phyloP scores from a whole-genome alignment of 345 rosid species.

The Euphorbia peplus region DNA sequence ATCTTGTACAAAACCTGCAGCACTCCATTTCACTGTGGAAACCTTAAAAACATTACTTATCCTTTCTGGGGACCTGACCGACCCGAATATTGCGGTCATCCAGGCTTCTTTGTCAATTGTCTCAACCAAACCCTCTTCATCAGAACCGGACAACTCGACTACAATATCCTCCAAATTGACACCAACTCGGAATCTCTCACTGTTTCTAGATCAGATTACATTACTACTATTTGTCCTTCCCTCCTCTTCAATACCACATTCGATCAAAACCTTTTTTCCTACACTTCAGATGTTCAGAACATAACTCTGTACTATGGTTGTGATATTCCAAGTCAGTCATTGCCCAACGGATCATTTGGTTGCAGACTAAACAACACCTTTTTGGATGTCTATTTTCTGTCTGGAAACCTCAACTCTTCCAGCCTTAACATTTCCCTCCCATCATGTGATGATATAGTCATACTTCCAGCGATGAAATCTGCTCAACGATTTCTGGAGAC shows the following conservation, averaged over 20 bases:
- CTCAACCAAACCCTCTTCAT: conserved; percentile 13
- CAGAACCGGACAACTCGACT: conserved; percentile 20
- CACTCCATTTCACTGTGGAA: conserved; percentile 22
- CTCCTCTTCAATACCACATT: neutral
- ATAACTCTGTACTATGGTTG: conserved; percentile 34
- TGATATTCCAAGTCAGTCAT: neutral
- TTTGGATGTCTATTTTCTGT: too few species aligned
- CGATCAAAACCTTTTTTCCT: neutral
- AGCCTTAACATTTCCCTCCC: too few species aligned
- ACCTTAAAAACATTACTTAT: conserved; percentile 14
- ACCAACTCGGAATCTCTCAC: neutral
- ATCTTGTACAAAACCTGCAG: conserved; percentile 16
- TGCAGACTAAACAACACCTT: too few species aligned
- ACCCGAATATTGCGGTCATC: conserved; percentile 25
- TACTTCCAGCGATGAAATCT: conserved; percentile 3
- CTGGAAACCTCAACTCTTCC: too few species aligned
- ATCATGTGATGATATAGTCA: conserved; percentile 9
- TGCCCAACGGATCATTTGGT: too few species aligned
- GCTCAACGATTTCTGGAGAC: fast-evolving
- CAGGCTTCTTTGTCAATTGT: conserved; percentile 26
- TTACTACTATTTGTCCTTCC: conserved; percentile 13
- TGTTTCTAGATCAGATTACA: conserved; percentile 30
- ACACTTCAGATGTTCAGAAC: neutral
- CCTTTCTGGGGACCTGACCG: conserved; percentile 33
- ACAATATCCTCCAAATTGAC: conserved; percentile 18